A percentile compares a stretch with the other conserved stretches of the same genome.
These are phyloP conservation scores for Astragalus membranaceus DNA, from an alignment of 306 rosid genomes.

Conservation along the genomic window DNA sequence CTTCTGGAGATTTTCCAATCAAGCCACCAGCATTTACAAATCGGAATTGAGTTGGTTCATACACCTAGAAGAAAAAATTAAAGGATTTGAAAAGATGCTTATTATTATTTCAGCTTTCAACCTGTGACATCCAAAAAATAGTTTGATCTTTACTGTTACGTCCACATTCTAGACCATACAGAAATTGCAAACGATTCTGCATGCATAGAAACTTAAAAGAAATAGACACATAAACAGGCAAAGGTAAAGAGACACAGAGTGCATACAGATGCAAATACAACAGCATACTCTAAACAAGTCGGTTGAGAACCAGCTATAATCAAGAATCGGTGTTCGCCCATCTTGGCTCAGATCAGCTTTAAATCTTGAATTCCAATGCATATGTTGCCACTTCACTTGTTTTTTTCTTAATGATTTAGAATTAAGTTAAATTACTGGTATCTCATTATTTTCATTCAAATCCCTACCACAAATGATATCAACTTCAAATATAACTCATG, in stretches of 20 bases:
- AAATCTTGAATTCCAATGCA: conserved; percentile 9
- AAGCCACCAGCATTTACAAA: conserved; percentile 76
- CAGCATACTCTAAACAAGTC: neutral
- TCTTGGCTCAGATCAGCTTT: neutral
- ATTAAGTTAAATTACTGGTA: neutral
- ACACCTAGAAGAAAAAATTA: conserved; percentile 47
- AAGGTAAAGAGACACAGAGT: neutral
- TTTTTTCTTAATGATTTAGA: neutral
- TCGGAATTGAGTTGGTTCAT: conserved; percentile 65
- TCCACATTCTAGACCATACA: conserved; percentile 12
- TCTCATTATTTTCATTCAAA: conserved; percentile 7
- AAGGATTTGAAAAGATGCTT: conserved; percentile 2
- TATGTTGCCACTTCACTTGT: neutral
- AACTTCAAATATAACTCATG: conserved; percentile 5
- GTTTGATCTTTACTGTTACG: neutral
- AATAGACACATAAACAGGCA: neutral
- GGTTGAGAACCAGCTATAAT: neutral
- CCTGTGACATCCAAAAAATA: neutral
- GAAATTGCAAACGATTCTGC: conserved; percentile 1
- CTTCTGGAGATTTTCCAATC: conserved; percentile 78
- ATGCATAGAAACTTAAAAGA: neutral
- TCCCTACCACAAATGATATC: neutral
- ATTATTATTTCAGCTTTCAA: conserved; percentile 2
- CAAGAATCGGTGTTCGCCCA: neutral
- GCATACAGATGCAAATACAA: neutral